Evolutionary conservation across 768 basidiomycete species (phyloP).

Genomic region (Paxillus rubicundulus): DNA sequence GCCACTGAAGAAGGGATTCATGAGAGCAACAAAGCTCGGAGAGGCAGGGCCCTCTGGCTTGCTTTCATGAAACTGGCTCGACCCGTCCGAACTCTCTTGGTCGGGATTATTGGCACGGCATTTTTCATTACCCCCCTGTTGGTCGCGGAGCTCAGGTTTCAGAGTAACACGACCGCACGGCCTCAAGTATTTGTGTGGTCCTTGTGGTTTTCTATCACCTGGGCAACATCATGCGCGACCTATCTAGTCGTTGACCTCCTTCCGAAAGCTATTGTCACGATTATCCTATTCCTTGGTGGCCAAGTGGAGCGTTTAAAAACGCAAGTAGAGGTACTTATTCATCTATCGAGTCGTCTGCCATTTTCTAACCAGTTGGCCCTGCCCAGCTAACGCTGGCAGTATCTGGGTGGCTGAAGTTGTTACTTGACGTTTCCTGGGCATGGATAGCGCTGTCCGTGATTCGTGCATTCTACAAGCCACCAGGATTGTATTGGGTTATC

Average conservation of each 20-base stretch:
- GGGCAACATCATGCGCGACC: conserved; percentile 61
- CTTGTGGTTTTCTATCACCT: conserved; percentile 66
- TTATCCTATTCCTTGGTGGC: conserved; percentile 55
- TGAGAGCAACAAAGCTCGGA: conserved; percentile 47
- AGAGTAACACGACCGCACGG: conserved; percentile 39
- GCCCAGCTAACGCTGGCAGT: conserved; percentile 64
- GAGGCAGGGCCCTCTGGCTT: conserved; percentile 61
- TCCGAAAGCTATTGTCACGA: conserved; percentile 51
- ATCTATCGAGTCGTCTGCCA: background rate
- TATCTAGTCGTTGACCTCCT: conserved; percentile 63
- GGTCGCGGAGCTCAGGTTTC: conserved; percentile 64
- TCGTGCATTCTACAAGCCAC: conserved; percentile 54
- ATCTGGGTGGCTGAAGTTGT: conserved; percentile 67
- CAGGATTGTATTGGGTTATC: conserved; percentile 63
- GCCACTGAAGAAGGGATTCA: conserved; percentile 27
- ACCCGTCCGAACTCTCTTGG: conserved; percentile 54
- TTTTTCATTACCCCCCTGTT: conserved; percentile 69
- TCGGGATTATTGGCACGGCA: conserved; percentile 57
- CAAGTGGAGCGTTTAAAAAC: conserved; percentile 65
- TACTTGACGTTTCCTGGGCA: conserved; percentile 63
- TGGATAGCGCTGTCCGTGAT: conserved; percentile 74
- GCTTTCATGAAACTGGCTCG: conserved; percentile 66
- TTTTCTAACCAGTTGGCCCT: conserved; percentile 1
- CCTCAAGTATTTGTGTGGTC: conserved; percentile 63
- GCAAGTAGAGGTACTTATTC: conserved; percentile 56